Conservation (phyloP, 108 stramenopile genomes). For the Fragilariopsis cylindrus region DNA sequence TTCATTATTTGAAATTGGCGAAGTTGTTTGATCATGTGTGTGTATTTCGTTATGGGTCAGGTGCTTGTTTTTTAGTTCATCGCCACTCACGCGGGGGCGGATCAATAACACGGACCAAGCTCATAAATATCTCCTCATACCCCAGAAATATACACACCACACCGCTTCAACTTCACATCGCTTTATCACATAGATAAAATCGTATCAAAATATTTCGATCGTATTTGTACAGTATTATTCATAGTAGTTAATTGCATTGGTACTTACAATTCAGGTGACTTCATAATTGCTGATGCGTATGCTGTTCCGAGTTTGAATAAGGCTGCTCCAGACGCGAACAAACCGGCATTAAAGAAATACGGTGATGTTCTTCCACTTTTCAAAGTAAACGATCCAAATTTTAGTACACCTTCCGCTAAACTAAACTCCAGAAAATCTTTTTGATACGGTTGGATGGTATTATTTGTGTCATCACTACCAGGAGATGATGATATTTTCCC, state of each 20-base stretch:
- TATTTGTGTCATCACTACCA: not conserved
- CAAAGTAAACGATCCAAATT: slow-evolving; percentile 95
- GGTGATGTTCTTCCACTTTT: slow-evolving; percentile 98
- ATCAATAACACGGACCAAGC: slow-evolving; percentile 87
- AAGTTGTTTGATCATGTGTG: slow-evolving; percentile 7
- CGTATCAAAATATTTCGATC: slow-evolving; percentile 19
- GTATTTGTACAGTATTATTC: not conserved
- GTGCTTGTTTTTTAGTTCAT: slow-evolving; percentile 63
- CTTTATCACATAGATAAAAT: not conserved
- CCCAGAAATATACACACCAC: slow-evolving; percentile 15
- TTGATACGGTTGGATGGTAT: slow-evolving; percentile 69
- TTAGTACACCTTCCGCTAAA: slow-evolving; percentile 85
- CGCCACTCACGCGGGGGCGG: slow-evolving; percentile 83
- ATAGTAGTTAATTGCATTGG: too few relatives aligned
- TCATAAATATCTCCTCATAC: slow-evolving; percentile 51
- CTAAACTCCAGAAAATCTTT: slow-evolving; percentile 93
- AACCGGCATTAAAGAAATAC: slow-evolving; percentile 99
- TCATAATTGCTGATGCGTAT: slow-evolving; percentile 92
- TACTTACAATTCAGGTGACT: slow-evolving; percentile 83
- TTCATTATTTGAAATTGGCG: slow-evolving; percentile 1
- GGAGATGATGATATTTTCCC: not conserved
- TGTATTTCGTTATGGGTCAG: slow-evolving; percentile 34
- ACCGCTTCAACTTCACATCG: not conserved
- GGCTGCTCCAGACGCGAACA: slow-evolving; percentile 83
- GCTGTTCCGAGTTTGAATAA: slow-evolving; percentile 82